phyloP scores from a whole-genome alignment of 164 flowering plant species.

The Macadamia tetraphylla region DNA sequence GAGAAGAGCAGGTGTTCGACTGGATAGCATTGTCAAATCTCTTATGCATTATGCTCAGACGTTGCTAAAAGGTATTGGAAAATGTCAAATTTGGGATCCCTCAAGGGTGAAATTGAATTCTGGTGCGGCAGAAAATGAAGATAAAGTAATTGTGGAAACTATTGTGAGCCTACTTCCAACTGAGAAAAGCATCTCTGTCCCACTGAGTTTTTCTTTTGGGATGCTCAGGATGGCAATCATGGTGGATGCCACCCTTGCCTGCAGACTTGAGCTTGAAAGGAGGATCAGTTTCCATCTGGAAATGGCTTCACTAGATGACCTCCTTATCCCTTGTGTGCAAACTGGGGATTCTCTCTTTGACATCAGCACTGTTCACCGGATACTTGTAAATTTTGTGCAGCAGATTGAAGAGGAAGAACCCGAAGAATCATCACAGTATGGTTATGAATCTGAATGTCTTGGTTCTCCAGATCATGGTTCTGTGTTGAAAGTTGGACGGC shows the following conservation, averaged over 20 bases:
- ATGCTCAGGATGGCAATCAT: conserved; percentile 50
- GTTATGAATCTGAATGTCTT: conserved; percentile 53
- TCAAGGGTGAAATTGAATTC: conserved; percentile 28
- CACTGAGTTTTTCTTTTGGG: conserved; percentile 59
- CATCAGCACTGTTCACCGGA: conserved; percentile 56
- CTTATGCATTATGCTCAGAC: conserved; percentile 60
- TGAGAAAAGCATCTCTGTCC: conserved; percentile 40
- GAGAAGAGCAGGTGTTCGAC: conserved; percentile 42
- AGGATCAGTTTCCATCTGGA: conserved; percentile 53
- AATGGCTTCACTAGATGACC: conserved; percentile 58
- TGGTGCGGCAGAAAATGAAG: conserved; percentile 31
- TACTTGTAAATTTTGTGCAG: conserved; percentile 57
- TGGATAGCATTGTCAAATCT: conserved; percentile 42
- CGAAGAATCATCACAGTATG: conserved; percentile 34
- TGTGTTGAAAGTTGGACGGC: conserved; percentile 54
- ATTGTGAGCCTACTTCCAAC: conserved; percentile 51
- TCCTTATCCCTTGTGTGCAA: conserved; percentile 53
- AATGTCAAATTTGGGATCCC: conserved; percentile 47
- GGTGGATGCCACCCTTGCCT: conserved; percentile 36
- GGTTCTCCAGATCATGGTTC: conserved; percentile 54
- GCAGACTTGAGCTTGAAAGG: conserved; percentile 63
- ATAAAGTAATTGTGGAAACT: conserved; percentile 48
- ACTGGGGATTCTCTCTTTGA: conserved; percentile 54
- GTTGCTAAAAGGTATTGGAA: conserved; percentile 49
- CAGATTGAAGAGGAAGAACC: conserved; percentile 53